Base-by-base conservation (phyloP, 345 rosid species). In the Salix suchowensis region DNA sequence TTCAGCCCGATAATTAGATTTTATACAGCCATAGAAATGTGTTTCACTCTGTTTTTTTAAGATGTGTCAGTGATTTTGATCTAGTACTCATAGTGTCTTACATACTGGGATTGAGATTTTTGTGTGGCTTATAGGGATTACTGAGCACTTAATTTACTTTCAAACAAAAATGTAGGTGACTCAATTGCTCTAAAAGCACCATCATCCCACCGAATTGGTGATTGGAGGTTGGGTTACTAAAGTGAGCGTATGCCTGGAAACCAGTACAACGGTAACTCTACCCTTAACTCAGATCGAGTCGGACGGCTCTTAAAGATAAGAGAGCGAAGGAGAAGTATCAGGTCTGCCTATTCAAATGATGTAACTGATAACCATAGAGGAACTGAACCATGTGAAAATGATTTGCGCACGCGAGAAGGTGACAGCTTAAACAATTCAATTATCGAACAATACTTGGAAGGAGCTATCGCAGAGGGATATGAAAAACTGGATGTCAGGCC, bases 201-300 rank as follows among this genome's bases (percentile, higher is more conserved):
- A 7, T 66, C 64, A 50, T 55, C 24, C 67, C 68, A 67, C 76
- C 70, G 72, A 79, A 73, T 82, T 72, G 77, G 71, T 54, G 74
- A 30, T 76, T 62, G 23, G 82, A 75, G 80, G 78, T 82, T 87
- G 73, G 74, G 75, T 85, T 78, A 24, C 75, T 77, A 78, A 81
- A 72, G 85, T 46, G 91, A 90, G 89, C 93, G 83, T 84, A 96
- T 96, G 99, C 97, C 97, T 89, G 97, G 91, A 76, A 91, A 89
- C 83, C 91, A 90, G 92, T 91, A 85, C 87, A 89, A 90, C 87
- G 77, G 88, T 70, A 87, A 86, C 80, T 77, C 97, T 5, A 72
- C 82, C 80, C 89, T 81, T 78, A 88, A 89, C 5, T 74, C 82
- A 69, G 77, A 85, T 84, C 89, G 97, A 72, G 78, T 92, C 19